Base-by-base conservation (phyloP, 179 eudicot genomes). In the Actinidia arguta region DNA sequence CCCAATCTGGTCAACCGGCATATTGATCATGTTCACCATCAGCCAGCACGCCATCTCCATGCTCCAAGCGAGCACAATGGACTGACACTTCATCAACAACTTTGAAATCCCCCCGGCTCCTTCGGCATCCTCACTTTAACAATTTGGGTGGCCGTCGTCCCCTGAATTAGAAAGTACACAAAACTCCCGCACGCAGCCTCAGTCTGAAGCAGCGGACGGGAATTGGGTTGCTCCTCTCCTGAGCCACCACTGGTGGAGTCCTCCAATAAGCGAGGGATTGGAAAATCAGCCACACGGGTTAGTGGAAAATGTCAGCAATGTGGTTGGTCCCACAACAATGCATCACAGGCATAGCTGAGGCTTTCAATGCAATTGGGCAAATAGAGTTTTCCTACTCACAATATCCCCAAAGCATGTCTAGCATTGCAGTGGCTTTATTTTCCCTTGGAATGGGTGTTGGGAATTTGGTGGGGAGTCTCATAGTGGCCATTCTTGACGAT, bases 341-440 rank as follows among this genome's bases (percentile, higher is more conserved):
- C 58, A 76, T 96, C 44, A 69, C 62, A 13, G 99, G 99, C 22
- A 71, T 95, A 55, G 93, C 97, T 0, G 99, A 95, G 87, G 97
- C 94, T 0, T 92, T 95, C 81, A 93, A 90, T 27, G 91, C 89
- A 0, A 87, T 95, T 18, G 98, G 91, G 6, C 99, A 95, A 74
- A 92, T 87, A 2, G 99, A 95, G 82, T 94, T 95, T 58, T 95
- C 85, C 85, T 92, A 92, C 87, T 87, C 94, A 0, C 98, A 94
- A 83, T 87, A 94, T 82, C 99, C 99, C 2, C 89, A 89, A 73
- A 92, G 92, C 84, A 94, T 95, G 98, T 91, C 95, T 0, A 95
- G 99, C 79, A 84, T 95, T 20, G 97, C 97, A 0, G 73, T 95
- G 0, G 83, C 89, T 20, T 84, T 96, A 0, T 82, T 22, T 14